Base-by-base conservation (phyloP, 208 protist genomes). In the Trypanosoma theileri region DNA sequence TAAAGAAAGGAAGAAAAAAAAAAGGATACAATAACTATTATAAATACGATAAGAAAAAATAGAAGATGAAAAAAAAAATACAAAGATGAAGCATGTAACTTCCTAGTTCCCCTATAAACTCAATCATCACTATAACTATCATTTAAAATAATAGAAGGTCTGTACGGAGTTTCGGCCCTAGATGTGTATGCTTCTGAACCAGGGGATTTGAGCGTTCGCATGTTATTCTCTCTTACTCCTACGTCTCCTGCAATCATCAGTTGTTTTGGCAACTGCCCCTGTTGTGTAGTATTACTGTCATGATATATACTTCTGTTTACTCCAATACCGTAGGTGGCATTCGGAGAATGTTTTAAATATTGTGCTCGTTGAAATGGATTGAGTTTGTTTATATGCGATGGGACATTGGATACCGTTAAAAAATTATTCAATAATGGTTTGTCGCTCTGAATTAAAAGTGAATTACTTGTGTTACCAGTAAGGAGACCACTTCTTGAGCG, bases 291-390 rank as follows among this genome's bases (percentile, higher is more conserved):
- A 35, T 35, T 12, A 42, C 3, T n/a, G 13, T 24, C 26, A 45
- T 48, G 16, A 48, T 16, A 54, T 0, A 17, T 14, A 21, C 22
- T 3, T 22, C 4, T 24, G 14, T 54, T 55, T 48, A 52, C 28
- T 14, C 63, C 53, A n/a, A 57, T 28, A 12, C 63, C 52, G n/a
- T 59, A 68, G 4, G 41, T 68, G 4, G 35, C 63, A 59, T 68
- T 68, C 21, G 41, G 52, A 24, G 63, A 68, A 55, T 42, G 40
- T 48, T 51, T 57, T 26, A 28, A n/a, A 40, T 35, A 68, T 51
- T 68, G 63, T 46, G 52, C 50, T 44, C 63, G 63, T n/a, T 68
- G 63, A 14, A 58, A 22, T 22, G 63, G 63, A 55, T 57, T 68
- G 19, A 59, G 51, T 52, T 22, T 45, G 22, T 51, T 24, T 21